Evolutionary conservation across 441 rosid genomes (phyloP).

Genomic region (Mallotus japonicus): DNA sequence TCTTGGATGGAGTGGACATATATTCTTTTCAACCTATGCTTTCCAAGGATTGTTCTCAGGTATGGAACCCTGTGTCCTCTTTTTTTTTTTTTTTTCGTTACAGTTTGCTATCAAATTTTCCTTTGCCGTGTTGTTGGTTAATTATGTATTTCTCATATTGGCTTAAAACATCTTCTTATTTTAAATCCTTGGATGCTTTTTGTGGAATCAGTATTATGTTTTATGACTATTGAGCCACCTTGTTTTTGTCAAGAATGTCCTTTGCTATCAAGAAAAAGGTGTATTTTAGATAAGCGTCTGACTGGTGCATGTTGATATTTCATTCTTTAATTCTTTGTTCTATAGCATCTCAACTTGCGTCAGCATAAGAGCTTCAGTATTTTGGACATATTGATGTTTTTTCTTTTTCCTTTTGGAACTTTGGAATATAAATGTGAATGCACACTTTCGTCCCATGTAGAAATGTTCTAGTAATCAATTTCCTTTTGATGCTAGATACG

Average conservation of each 20-base stretch:
- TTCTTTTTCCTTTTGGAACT: too few species aligned
- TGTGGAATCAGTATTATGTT: neutral
- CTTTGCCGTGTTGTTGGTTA: neutral
- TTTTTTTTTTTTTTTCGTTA: neutral
- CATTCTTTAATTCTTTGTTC: too few species aligned
- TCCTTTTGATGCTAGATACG: constrained; percentile 39
- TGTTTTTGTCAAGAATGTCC: too few species aligned
- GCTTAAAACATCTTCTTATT: neutral
- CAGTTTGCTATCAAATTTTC: neutral
- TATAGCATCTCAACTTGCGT: too few species aligned
- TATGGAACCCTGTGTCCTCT: constrained; percentile 25
- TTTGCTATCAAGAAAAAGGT: too few species aligned
- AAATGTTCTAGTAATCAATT: neutral
- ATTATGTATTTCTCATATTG: neutral
- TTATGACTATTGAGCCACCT: neutral
- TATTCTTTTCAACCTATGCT: constrained; percentile 81
- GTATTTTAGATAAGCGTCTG: too few species aligned
- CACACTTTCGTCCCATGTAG: too few species aligned
- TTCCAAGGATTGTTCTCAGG: constrained; percentile 85
- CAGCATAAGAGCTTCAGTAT: too few species aligned
- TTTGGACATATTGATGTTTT: too few species aligned
- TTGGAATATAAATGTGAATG: too few species aligned
- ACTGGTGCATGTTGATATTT: too few species aligned
- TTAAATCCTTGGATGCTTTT: too few species aligned
- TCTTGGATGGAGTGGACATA: constrained; percentile 52